Conservation (phyloP, 192 early-diverging fungal species). For the Pecoramyces ruminantium region DNA sequence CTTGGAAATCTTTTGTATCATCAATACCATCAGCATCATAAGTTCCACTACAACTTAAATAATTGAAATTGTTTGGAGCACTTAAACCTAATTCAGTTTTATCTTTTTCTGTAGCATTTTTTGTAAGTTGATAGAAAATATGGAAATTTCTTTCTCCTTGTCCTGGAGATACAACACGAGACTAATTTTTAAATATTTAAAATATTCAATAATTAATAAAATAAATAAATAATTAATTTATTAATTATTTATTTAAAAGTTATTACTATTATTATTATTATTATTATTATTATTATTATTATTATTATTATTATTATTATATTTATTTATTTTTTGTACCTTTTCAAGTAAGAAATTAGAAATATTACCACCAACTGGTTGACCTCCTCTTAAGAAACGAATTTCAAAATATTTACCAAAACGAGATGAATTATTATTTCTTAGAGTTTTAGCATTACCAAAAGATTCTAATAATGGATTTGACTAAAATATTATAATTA, state of each 20-base stretch:
- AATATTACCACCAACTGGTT: constrained; percentile 91
- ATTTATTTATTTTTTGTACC: constrained; percentile 15
- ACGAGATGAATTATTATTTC: constrained; percentile 97
- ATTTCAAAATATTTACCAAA: constrained; percentile 99
- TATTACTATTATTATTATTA: too few relatives aligned
- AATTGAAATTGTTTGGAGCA: constrained; percentile 2
- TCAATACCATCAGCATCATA: constrained; percentile 74
- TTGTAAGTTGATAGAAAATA: constrained; percentile 83
- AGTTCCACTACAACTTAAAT: neutral
- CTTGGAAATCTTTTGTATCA: constrained; percentile 69
- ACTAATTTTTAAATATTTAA: constrained; percentile 16
- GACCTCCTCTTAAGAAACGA: constrained; percentile 79
- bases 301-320: too few relatives aligned
- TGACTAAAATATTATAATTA: too few relatives aligned
- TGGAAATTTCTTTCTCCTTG: constrained; percentile 94
- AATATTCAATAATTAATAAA: too few relatives aligned
- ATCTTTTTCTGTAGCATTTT: constrained; percentile 45
- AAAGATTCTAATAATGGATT: constrained; percentile 96
- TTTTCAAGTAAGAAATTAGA: constrained; percentile 97
- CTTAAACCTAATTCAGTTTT: constrained; percentile 26
- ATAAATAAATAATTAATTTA: too few relatives aligned
- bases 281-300: too few relatives aligned
- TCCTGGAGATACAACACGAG: constrained; percentile 85
- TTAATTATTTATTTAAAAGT: too few relatives aligned
- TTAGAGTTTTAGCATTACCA: constrained; percentile 95